Evolutionary conservation across 352 stramenopile species (phyloP).

Genomic region (Plasmopara halstedii): DNA sequence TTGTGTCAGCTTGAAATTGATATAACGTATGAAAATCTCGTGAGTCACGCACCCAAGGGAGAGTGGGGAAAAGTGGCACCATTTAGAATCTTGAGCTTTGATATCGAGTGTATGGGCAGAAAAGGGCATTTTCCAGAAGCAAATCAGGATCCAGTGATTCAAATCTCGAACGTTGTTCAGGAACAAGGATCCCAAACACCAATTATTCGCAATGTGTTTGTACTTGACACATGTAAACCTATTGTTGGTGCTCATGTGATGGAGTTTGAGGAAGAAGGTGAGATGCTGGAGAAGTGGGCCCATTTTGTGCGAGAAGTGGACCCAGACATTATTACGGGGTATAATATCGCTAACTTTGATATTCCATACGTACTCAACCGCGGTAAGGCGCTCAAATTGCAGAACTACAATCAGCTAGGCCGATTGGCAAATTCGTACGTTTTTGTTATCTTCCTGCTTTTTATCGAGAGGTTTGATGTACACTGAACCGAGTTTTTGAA

Average conservation of each 20-base stretch:
- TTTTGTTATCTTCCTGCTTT: not conserved
- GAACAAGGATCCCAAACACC: conserved; percentile 65
- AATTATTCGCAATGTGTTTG: conserved; percentile 95
- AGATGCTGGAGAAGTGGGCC: conserved; percentile 97
- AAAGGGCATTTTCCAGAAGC: conserved; percentile 92
- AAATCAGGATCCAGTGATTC: conserved; percentile 97
- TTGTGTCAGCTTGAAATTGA: conserved; percentile 95
- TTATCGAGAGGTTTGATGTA: not conserved
- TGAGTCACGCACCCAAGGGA: conserved; percentile 89
- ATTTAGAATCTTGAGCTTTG: conserved; percentile 96
- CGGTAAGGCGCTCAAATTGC: conserved; percentile 89
- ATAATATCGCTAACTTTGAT: conserved; percentile 99
- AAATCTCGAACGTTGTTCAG: conserved; percentile 97
- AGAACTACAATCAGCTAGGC: conserved; percentile 73
- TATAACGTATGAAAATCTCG: conserved; percentile 95
- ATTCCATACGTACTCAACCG: conserved; percentile 98
- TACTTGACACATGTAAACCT: conserved; percentile 94
- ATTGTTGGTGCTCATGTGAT: conserved; percentile 98
- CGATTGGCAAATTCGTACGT: conserved; percentile 82
- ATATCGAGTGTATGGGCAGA: conserved; percentile 99
- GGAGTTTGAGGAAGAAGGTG: conserved; percentile 92
- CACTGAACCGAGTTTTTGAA: conserved; percentile 3
- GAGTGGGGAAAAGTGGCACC: conserved; percentile 96
- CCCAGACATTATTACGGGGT: conserved; percentile 98
- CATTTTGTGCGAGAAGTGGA: conserved; percentile 93